Base-by-base conservation (phyloP, 768 basidiomycete genomes). In the Hebeloma cylindrosporum region DNA sequence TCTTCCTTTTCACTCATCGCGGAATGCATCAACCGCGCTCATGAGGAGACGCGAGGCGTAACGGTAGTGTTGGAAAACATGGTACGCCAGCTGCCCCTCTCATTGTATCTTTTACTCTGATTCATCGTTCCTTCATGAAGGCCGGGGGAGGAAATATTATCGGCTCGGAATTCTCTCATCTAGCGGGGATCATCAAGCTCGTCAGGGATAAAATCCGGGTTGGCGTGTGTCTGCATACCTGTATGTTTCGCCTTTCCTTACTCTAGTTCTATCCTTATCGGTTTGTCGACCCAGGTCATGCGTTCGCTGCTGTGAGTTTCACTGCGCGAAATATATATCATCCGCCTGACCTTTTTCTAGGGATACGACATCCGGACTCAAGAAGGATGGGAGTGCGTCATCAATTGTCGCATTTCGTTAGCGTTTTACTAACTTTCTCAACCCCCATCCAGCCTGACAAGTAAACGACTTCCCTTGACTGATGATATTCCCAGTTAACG, bases 151-250 rank as follows among this genome's bases (percentile, higher is more conserved):
- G 83, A 3, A 92, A 91, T 53, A 75, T 89, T 32, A 74, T 93
- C 33, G 90, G 91, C 0, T 79, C 82, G 2, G 71, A 74, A 20
- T 89, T 92, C 54, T 62, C 72, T 4, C 81, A 93, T 47, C 59
- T 93, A 5, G 76, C 72, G 0, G 69, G 66, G 2, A 90, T 93
- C 36, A 93, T 94, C 32, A 59, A 69, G 0, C 67, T 69, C 16
- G 85, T 93, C 1, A 70, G 83, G 3, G 80, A 92, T 57, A 92
- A 92, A 63, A 66, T 67, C 0, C 64, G 91, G 34, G 79, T 93
- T 2, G 86, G 88, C 0, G 83, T 93, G 4, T 93, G 91, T 61
- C 66, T 94, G 30, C 90, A 94, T 63, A 93, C 92, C 0, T 93
- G 91, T 83, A 53, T 38, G 71, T 63, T 4, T 26, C 29, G 2